A percentile compares a stretch with the other conserved stretches of the same genome.
phyloP scores from a whole-genome alignment of 306 rosid species.

The Alnus rubra region DNA sequence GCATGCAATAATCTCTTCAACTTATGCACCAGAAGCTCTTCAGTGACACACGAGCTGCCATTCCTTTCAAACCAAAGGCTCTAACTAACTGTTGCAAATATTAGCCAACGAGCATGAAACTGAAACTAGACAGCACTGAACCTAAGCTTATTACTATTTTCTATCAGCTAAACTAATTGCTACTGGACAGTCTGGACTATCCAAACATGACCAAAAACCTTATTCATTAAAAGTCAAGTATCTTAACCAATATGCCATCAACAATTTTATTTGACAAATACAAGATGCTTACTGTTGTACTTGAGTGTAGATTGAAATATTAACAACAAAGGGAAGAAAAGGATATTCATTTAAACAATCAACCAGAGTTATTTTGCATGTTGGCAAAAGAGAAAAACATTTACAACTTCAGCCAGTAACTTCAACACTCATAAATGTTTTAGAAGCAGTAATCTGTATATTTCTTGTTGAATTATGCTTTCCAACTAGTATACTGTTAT shows the following conservation, averaged over 20 bases:
- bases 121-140: neutral
- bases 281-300: neutral
- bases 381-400: neutral
- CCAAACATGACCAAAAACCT: neutral
- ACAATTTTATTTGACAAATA: neutral
- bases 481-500: neutral
- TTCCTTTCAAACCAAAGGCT: neutral
- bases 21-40: neutral
- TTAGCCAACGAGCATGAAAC: neutral
- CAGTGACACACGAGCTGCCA: neutral
- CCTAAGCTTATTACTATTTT: too few relatives aligned
- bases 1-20: neutral
- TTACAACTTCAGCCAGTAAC: neutral
- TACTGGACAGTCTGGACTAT: neutral
- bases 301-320: too few relatives aligned
- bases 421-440: neutral
- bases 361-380: too few relatives aligned
- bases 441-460: neutral
- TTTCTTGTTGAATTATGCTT: neutral
- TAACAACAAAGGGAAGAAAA: too few relatives aligned
- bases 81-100: too few relatives aligned
- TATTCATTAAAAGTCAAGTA: neutral
- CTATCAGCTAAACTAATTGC: neutral
- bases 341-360: too few relatives aligned
- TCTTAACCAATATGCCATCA: neutral